These are phyloP conservation scores for Apiospora hydei DNA, from an alignment of 2,329 filamentous ascomycete genomes.

Conservation along the genomic window DNA sequence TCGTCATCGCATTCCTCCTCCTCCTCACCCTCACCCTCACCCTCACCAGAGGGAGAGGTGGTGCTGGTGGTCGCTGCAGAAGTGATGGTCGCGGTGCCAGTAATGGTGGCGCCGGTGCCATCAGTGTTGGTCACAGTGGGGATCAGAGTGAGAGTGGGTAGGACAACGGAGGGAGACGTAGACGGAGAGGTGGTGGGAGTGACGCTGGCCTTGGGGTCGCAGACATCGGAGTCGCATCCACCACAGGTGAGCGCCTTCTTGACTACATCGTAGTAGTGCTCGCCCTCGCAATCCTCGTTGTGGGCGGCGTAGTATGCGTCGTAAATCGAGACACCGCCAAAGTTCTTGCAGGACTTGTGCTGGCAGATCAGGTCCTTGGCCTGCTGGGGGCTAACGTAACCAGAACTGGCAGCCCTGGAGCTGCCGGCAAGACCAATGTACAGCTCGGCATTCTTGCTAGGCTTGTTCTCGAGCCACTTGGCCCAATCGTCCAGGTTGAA, in stretches of 20 bases:
- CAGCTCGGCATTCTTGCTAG: slow-evolving; percentile 52
- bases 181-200: slow-evolving; percentile 16
- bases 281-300: slow-evolving; percentile 42
- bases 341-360: slow-evolving; percentile 45
- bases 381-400: slow-evolving; percentile 44
- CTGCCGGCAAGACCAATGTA: slow-evolving; percentile 53
- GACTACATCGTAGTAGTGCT: slow-evolving; percentile 47
- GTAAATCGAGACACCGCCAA: slow-evolving; percentile 56
- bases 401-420: slow-evolving; percentile 37
- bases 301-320: slow-evolving; percentile 47
- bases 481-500: slow-evolving; percentile 56
- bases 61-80: slow-evolving; percentile 8
- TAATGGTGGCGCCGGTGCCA: slow-evolving; percentile 8
- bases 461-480: slow-evolving; percentile 41
- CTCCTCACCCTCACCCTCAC: background rate
- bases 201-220: slow-evolving; percentile 23
- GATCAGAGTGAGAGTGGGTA: background rate
- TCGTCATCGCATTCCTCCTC: background rate
- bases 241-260: slow-evolving; percentile 48
- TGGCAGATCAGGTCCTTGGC: slow-evolving; percentile 49
- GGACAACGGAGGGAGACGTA: background rate
- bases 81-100: background rate
- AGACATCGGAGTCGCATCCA: slow-evolving; percentile 40
- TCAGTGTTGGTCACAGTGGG: slow-evolving; percentile 14
- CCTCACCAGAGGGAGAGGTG: background rate